Conservation (phyloP, 768 basidiomycete genomes). For the Sporobolomyces roseus region DNA sequence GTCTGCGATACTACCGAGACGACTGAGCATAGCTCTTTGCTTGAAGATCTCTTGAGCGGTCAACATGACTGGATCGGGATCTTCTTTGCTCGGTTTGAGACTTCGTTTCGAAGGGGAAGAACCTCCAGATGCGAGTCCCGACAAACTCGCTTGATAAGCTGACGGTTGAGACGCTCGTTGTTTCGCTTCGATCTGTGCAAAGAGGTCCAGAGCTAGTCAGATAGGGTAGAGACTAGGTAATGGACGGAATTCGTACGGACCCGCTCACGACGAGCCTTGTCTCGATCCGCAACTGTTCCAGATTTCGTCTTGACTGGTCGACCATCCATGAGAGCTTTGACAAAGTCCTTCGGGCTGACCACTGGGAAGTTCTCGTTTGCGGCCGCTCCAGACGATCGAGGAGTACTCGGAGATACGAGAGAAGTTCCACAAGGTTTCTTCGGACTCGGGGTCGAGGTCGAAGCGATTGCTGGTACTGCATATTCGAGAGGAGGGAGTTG, state of each 20-base stretch:
- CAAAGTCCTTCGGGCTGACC: slow-evolving; percentile 24
- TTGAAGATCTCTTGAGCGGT: slow-evolving; percentile 23
- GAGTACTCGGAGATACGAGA: background rate
- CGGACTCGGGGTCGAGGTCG: slow-evolving; percentile 21
- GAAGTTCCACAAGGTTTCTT: background rate
- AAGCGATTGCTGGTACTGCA: slow-evolving; percentile 28
- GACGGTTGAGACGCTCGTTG: slow-evolving; percentile 20
- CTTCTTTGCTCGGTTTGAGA: slow-evolving; percentile 23
- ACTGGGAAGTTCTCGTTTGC: background rate
- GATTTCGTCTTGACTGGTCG: slow-evolving; percentile 16
- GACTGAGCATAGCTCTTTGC: slow-evolving; percentile 37
- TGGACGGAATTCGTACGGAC: background rate
- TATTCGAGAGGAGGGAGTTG: slow-evolving; percentile 19
- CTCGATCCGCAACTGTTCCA: slow-evolving; percentile 17
- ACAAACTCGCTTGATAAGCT: slow-evolving; percentile 27
- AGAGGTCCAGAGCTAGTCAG: background rate
- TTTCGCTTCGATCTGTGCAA: slow-evolving; percentile 38
- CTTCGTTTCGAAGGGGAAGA: slow-evolving; percentile 32
- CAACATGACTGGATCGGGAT: background rate
- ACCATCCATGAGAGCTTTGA: slow-evolving; percentile 20
- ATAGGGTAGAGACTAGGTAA: background rate
- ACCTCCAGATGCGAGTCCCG: slow-evolving; percentile 27
- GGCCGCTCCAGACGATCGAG: background rate
- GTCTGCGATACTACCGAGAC: slow-evolving; percentile 39
- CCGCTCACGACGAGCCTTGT: slow-evolving; percentile 14